A percentile compares a stretch with the other conserved stretches of the same genome.
phyloP scores from a whole-genome alignment of 768 basidiomycete genomes.

The Strobilomyces confusus region DNA sequence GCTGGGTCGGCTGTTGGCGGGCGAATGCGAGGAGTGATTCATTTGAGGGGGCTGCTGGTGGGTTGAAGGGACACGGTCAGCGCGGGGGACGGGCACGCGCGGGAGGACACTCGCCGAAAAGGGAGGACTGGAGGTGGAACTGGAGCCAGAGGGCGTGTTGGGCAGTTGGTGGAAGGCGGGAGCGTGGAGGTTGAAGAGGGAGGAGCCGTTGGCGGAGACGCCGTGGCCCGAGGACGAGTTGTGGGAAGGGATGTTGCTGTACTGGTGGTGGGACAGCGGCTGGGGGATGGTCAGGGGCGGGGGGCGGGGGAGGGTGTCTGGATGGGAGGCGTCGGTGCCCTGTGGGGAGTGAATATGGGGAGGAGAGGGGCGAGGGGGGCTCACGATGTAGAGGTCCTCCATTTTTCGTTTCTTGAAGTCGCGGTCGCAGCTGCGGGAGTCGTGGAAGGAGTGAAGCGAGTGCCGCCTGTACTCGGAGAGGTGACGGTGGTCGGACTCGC shows the following conservation, averaged over 20 bases:
- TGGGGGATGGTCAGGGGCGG: conserved; percentile 65
- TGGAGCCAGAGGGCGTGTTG: conserved; percentile 68
- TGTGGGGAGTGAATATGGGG: conserved; percentile 14
- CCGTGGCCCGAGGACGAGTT: conserved; percentile 38
- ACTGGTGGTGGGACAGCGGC: conserved; percentile 47
- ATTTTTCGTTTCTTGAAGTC: conserved; percentile 63
- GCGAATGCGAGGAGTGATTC: conserved; percentile 52
- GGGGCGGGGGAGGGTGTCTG: conserved; percentile 34
- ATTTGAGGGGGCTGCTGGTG: conserved; percentile 64
- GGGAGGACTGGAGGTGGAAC: conserved; percentile 71
- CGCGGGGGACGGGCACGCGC: conserved; percentile 24
- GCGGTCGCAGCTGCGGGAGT: conserved; percentile 48
- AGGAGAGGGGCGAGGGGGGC: neutral
- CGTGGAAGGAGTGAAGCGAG: conserved; percentile 44
- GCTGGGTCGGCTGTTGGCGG: conserved; percentile 45
- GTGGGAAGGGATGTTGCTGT: conserved; percentile 39
- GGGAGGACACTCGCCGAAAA: conserved; percentile 76
- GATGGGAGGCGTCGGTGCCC: conserved; percentile 46
- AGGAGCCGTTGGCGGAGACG: conserved; percentile 36
- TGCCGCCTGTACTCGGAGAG: conserved; percentile 47
- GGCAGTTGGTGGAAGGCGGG: conserved; percentile 60
- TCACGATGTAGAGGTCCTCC: conserved; percentile 56
- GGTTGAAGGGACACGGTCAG: conserved; percentile 42
- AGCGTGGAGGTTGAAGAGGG: conserved; percentile 51
- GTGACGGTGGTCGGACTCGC: conserved; percentile 39